Evolutionary conservation across 169 alveolate species (phyloP).

Genomic region (Plasmodium adleri): DNA sequence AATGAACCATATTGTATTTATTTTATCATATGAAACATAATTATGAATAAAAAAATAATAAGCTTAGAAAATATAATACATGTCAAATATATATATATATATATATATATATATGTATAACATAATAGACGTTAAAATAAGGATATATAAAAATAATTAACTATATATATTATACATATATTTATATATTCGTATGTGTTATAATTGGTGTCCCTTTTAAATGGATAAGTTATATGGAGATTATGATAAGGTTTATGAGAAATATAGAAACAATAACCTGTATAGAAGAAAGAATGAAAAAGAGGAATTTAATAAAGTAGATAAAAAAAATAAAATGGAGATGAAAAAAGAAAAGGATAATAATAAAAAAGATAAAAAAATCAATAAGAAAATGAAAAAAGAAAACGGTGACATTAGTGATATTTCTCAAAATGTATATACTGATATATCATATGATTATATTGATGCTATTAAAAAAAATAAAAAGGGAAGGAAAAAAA

Average conservation of each 20-base stretch:
- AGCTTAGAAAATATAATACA: too few relatives aligned
- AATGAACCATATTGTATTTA: too few relatives aligned
- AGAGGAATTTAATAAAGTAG: conserved; percentile 21
- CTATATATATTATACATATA: too few relatives aligned
- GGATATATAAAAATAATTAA: too few relatives aligned
- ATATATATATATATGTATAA: neutral
- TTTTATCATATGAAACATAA: too few relatives aligned
- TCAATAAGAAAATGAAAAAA: neutral
- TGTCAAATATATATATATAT: neutral
- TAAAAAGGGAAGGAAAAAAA: conserved; percentile 4
- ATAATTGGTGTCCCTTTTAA: conserved; percentile 5
- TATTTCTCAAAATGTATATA: neutral
- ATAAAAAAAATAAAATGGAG: conserved; percentile 31
- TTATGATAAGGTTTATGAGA: conserved; percentile 66
- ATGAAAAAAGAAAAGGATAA: conserved; percentile 34
- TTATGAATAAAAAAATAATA: too few relatives aligned
- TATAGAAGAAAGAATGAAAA: conserved; percentile 61
- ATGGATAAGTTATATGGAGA: conserved; percentile 76
- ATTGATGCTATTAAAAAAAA: neutral
- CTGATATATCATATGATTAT: conserved; percentile 1
- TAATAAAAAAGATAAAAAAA: conserved; percentile 7
- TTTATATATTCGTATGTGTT: too few relatives aligned
- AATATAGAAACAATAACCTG: conserved; percentile 38
- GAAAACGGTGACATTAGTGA: neutral
- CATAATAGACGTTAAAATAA: too few relatives aligned